Conservation (phyloP, 345 rosid genomes). For the Triadica sebifera region DNA sequence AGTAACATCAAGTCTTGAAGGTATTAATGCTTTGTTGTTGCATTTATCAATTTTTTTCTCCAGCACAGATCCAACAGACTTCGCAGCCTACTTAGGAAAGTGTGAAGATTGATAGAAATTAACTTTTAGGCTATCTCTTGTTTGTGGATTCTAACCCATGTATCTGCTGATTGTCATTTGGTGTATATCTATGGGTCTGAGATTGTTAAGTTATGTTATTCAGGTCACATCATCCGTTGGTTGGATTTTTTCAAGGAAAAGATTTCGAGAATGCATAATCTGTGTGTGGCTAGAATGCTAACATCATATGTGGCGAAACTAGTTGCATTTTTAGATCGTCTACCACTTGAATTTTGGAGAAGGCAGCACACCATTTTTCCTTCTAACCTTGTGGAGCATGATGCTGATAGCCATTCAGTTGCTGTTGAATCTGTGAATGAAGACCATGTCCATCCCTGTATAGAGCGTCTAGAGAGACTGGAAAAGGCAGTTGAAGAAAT, state of each 20-base stretch:
- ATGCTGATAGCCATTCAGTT: conserved; percentile 22
- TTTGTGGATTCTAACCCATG: not conserved
- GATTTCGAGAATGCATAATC: conserved; percentile 38
- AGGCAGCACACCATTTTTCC: conserved; percentile 48
- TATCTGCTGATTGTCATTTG: not conserved
- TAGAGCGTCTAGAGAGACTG: conserved; percentile 70
- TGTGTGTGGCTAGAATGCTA: conserved; percentile 32
- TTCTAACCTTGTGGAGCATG: conserved; percentile 39
- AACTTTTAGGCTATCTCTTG: conserved; percentile 7
- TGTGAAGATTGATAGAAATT: not conserved
- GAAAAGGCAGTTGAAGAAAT: conserved; percentile 66
- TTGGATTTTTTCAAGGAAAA: conserved; percentile 44
- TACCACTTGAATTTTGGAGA: conserved; percentile 50
- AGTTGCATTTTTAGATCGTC: conserved; percentile 39
- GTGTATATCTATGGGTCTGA: conserved; percentile 7
- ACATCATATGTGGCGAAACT: conserved; percentile 49
- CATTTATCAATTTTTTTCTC: not conserved
- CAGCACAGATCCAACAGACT: not conserved
- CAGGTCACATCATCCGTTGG: conserved; percentile 47
- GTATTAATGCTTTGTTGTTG: conserved; percentile 17
- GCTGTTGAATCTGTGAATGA: conserved; percentile 34
- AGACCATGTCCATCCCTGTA: conserved; percentile 54
- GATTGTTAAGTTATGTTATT: not conserved
- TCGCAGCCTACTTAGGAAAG: too few species aligned
- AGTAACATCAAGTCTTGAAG: conserved; percentile 32